Evolutionary conservation across 495 filamentous ascomycete genomes (phyloP), one percentile per base, ranked within the genome.

Genomic region (Hapsidospora chrysogenum): DNA sequence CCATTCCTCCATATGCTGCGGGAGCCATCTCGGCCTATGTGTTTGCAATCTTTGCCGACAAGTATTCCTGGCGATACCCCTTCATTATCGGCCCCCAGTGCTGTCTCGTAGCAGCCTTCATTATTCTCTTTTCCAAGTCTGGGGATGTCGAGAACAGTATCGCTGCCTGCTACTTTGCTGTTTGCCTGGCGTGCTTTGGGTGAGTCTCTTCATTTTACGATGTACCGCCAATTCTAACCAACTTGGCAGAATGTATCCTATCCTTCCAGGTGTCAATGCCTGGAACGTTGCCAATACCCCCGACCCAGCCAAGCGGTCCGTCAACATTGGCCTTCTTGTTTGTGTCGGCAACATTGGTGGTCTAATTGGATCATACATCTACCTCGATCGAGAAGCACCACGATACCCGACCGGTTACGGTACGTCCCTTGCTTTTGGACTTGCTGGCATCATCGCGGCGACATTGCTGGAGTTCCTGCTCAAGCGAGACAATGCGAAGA

Each of bases 1-100:
- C 66, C 13, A 79, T 85, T 0, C 79, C 80, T 0, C 77, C 78
- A 0, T 85, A 86, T 45, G 76, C 70, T 3, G 70, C 60, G 0
- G 80, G 79, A 0, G 73, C 73, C n/a, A 44, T 79, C 9, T 37
- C 35, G 4, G 29, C 35, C 6, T 29, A 58, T 21, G 35, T 46
- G 15, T 54, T 56, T 32, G 45, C 51, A 2, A 32, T 16, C 3
- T 29, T 63, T 9, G 53, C 56, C 1, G 61, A 64, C 23, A 40
- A 43, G 3, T 53, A 54, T 36, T 45, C 46, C 37, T 57, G 57
- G 53, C 49, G 56, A 5, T 50, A 53, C 45, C 53, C 57, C 10
- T 63, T 63, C 35, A 47, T 61, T 2, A 50, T 43, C 2, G 38
- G 33, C 13, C 50, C 56, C 3, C 50, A 29, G 13, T 19, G 41